phyloP scores from a whole-genome alignment of 2,329 filamentous ascomycete species.

The Epichloe aotearoae region DNA sequence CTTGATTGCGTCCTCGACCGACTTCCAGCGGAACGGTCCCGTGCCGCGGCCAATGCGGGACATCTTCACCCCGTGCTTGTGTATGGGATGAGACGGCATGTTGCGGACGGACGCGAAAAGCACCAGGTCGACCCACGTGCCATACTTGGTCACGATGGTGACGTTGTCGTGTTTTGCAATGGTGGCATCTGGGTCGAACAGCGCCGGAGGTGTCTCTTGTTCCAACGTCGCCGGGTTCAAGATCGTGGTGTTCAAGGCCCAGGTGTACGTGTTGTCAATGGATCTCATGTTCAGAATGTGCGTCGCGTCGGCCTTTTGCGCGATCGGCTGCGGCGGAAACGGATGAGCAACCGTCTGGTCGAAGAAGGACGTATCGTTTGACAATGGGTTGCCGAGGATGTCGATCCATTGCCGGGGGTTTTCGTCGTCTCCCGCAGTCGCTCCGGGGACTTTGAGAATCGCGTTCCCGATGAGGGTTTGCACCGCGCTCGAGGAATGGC shows the following conservation, averaged over 20 bases:
- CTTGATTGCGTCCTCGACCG: constrained; percentile 37
- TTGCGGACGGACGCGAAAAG: constrained; percentile 24
- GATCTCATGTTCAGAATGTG: constrained; percentile 28
- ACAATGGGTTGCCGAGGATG: constrained; percentile 31
- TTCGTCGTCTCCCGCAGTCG: too few species aligned
- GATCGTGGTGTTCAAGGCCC: constrained; percentile 36
- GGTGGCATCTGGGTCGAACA: constrained; percentile 23
- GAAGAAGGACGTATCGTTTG: constrained; percentile 29
- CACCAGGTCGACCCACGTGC: constrained; percentile 44
- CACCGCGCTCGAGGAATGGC: constrained; percentile 31
- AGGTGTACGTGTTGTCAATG: constrained; percentile 33
- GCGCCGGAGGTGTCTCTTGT: constrained; percentile 27
- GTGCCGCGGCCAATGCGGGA: constrained; percentile 39
- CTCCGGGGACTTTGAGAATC: constrained; percentile 24
- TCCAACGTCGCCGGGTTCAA: constrained; percentile 24
- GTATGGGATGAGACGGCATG: constrained; percentile 43
- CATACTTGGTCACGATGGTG: constrained; percentile 32
- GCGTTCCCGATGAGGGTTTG: constrained; percentile 44
- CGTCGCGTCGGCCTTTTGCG: constrained; percentile 29
- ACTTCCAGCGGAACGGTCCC: constrained; percentile 37
- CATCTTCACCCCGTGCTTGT: constrained; percentile 51
- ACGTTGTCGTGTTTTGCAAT: constrained; percentile 24
- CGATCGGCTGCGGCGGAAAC: constrained; percentile 32
- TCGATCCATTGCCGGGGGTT: constrained; percentile 32
- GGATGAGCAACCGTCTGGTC: constrained; percentile 28